Evolutionary conservation across 1,284 basidiomycete species (phyloP), one percentile per base, ranked within the genome.

Genomic region (Vanrija humicola): DNA sequence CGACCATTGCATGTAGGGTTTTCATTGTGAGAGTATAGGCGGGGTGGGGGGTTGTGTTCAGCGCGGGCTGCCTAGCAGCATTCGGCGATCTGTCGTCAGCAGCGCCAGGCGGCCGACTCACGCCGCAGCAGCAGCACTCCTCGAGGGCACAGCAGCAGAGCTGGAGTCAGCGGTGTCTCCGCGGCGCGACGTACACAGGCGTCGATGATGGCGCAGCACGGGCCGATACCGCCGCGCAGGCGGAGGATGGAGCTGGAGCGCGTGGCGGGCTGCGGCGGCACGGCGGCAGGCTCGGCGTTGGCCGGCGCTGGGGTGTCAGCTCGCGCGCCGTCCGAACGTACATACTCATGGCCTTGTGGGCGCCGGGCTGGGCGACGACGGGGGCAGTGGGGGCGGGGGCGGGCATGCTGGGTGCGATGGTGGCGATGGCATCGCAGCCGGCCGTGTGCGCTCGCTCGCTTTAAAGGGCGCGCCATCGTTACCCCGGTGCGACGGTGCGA

Each of bases 101-200:
- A 12, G 34, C 34, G 34, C 12, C 12, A n/a, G 9, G 34, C 12
- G 34, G 14, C 5, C 6, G 1, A 55, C 56, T 55, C 43, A 57
- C 55, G 12, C 53, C 56, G 47, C 52, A 54, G 44, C 54, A 54
- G 34, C 52, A 55, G 46, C 55, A 48, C 38, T 51, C 52, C 48
- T 53, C 58, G 38, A 52, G 25, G 19, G 58, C 58, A 43, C 50
- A 63, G 48, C 58, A 60, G 51, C 50, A 60, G 26, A 56, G 54
- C 51, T 29, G 26, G 43, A 3, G 43, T 45, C 7, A n/a, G 18
- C n/a, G 43, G 43, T 5, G 23, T 6, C 15, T 10, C 16, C 6
- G 6, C 10, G 28, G 6, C 28, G 16, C 43, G 23, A 46, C 38
- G 10, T 29, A 38, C 38, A 18, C 18, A 59, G 26, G 25, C 42